These are phyloP conservation scores for Petunia secreta DNA, from an alignment of 257 asterid genomes.

Conservation along the genomic window DNA sequence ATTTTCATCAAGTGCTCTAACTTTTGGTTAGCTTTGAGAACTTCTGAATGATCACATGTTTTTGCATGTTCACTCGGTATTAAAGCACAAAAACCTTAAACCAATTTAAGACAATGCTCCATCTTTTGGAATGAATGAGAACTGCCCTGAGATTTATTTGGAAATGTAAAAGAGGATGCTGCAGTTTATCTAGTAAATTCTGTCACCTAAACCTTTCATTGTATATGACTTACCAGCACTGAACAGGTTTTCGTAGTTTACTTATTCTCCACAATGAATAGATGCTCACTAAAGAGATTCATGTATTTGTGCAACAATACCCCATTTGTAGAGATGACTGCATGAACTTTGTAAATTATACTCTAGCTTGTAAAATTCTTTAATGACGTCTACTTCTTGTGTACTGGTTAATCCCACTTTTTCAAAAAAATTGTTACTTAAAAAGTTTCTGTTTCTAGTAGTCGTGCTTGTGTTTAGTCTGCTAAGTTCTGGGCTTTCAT, in stretches of 20 bases:
- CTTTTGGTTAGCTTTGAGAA: neutral
- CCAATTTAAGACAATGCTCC: constrained; percentile 6
- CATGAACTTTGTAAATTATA: constrained; percentile 2
- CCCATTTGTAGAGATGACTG: constrained; percentile 10
- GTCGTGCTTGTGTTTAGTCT: neutral
- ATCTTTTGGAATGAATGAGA: constrained; percentile 17
- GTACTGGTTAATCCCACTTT: constrained; percentile 6
- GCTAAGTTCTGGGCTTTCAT: constrained; percentile 18
- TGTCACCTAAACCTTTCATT: constrained; percentile 21
- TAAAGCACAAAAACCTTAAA: neutral
- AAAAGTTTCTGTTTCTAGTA: neutral
- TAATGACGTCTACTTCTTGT: neutral
- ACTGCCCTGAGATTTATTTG: neutral
- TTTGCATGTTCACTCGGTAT: neutral
- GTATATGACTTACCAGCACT: constrained; percentile 3
- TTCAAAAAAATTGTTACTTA: neutral
- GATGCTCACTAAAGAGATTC: constrained; percentile 16
- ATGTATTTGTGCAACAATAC: neutral
- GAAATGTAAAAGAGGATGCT: neutral
- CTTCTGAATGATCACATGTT: neutral
- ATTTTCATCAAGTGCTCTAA: neutral
- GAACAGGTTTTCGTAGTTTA: neutral
- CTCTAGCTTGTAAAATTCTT: constrained; percentile 1
- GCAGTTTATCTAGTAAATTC: neutral
- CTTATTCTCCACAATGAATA: neutral